Percentiles rank a stretch among this genome's conserved stretches.
Conservation (phyloP, 2,329 filamentous ascomycete genomes). For the Fusarium buharicum region DNA sequence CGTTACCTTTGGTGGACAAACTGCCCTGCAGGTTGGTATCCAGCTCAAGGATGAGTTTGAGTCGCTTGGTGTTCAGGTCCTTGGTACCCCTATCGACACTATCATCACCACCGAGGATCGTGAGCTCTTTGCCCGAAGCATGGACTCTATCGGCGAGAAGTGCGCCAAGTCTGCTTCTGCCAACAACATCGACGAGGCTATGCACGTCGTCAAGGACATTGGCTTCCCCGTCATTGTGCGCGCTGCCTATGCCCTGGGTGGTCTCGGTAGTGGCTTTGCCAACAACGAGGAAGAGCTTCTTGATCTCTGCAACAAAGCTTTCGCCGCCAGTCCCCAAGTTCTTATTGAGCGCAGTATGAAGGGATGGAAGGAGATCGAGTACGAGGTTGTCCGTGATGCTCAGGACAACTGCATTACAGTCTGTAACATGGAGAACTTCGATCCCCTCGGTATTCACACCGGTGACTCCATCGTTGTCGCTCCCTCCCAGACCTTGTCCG, state of each 20-base stretch:
- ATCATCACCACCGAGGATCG: conserved; percentile 99
- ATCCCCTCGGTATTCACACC: conserved; percentile 96
- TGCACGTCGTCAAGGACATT: conserved; percentile 88
- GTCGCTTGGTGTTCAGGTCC: conserved; percentile 87
- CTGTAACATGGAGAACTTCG: conserved; percentile 99
- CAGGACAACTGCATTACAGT: conserved; percentile 99
- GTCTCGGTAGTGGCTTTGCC: conserved; percentile 94
- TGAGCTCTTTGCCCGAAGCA: conserved; percentile 95
- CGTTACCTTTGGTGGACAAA: conserved; percentile 97
- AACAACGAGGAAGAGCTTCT: conserved; percentile 84
- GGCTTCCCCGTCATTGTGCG: conserved; percentile 97
- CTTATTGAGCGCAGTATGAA: conserved; percentile 99
- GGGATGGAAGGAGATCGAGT: conserved; percentile 99
- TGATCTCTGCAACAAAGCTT: conserved; percentile 92
- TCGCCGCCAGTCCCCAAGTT: conserved; percentile 94
- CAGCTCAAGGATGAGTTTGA: conserved; percentile 98
- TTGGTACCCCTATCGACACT: conserved; percentile 96
- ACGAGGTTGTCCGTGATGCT: conserved; percentile 95
- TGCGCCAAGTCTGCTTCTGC: conserved; percentile 97
- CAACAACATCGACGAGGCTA: conserved; percentile 85
- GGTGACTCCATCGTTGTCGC: conserved; percentile 98
- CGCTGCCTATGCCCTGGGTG: conserved; percentile 94
- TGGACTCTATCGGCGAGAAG: conserved; percentile 98
- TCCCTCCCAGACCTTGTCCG: conserved; percentile 94
- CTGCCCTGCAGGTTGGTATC: conserved; percentile 94